A percentile compares a stretch with the other conserved stretches of the same genome.
Conservation (phyloP, 2,329 filamentous ascomycete species). For the Fusarium floridanum region DNA sequence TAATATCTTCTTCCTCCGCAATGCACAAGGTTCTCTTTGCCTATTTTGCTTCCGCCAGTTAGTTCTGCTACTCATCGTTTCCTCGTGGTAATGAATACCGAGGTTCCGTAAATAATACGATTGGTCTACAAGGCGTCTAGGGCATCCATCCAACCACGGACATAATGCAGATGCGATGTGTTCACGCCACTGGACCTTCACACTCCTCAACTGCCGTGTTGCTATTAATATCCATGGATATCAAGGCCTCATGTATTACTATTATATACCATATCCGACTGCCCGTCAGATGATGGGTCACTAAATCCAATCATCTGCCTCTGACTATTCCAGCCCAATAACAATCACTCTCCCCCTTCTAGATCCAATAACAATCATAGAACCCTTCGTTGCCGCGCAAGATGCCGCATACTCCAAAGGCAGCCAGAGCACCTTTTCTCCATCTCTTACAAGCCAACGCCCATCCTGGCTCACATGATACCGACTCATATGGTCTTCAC, state of each 20-base stretch:
- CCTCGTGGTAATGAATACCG: too few species aligned
- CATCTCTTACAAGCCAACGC: not conserved
- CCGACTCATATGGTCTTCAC: not conserved
- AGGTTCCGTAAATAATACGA: too few species aligned
- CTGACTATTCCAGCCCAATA: not conserved
- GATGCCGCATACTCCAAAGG: not conserved
- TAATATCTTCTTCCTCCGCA: too few species aligned
- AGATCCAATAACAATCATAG: not conserved
- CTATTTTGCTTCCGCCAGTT: too few species aligned
- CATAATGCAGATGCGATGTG: not conserved
- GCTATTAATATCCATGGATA: not conserved
- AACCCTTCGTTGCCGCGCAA: not conserved
- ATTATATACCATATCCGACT: not conserved
- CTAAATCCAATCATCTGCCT: not conserved
- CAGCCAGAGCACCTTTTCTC: not conserved
- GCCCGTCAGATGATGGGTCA: not conserved
- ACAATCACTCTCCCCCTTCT: not conserved
- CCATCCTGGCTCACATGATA: not conserved
- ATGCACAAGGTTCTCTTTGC: too few species aligned
- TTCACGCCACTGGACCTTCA: not conserved
- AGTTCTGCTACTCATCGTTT: too few species aligned
- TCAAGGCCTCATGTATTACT: not conserved
- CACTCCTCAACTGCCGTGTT: not conserved
- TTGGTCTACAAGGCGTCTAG: too few species aligned
- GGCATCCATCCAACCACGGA: not conserved